Evolutionary conservation across 495 filamentous ascomycete genomes (phyloP).

Genomic region (Aspergillus egyptiacus): DNA sequence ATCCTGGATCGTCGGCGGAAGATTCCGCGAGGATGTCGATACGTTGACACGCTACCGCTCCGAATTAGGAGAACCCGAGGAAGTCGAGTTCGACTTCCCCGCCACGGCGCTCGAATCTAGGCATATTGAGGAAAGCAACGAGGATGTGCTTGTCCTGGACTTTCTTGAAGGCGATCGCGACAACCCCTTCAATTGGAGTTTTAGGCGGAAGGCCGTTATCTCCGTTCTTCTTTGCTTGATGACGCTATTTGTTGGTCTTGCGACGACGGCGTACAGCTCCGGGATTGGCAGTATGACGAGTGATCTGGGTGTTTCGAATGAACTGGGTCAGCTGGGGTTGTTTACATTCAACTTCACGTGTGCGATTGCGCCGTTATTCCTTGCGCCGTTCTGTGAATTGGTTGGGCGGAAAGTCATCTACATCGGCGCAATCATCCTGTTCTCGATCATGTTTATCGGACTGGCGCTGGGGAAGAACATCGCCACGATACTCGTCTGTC

Average conservation of each 20-base stretch:
- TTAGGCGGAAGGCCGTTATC: conserved; percentile 33
- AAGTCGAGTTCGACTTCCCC: conserved; percentile 1
- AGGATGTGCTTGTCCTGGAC: conserved; percentile 27
- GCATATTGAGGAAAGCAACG: background rate
- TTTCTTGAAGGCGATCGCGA: conserved; percentile 36
- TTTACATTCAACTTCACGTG: conserved; percentile 41
- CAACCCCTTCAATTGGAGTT: conserved; percentile 47
- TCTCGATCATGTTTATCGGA: conserved; percentile 39
- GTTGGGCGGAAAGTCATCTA: conserved; percentile 38
- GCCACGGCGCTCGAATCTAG: background rate
- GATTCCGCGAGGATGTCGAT: background rate
- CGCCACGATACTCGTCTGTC: conserved; percentile 60
- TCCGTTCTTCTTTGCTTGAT: conserved; percentile 39
- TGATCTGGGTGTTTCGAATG: conserved; percentile 30
- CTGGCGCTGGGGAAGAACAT: conserved; percentile 53
- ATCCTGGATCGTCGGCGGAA: background rate
- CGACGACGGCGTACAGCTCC: conserved; percentile 44
- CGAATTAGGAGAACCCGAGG: background rate
- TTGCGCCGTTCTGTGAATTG: conserved; percentile 42
- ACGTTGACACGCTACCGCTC: background rate
- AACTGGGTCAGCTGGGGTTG: conserved; percentile 37
- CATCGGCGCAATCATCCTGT: conserved; percentile 33
- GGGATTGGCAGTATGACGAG: conserved; percentile 33
- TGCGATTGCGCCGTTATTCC: conserved; percentile 38
- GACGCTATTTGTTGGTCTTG: conserved; percentile 45